A percentile compares a stretch with the other conserved stretches of the same genome.
Evolutionary conservation across 2,329 filamentous ascomycete species (phyloP).

Genomic region (Verticillium klebahnii): DNA sequence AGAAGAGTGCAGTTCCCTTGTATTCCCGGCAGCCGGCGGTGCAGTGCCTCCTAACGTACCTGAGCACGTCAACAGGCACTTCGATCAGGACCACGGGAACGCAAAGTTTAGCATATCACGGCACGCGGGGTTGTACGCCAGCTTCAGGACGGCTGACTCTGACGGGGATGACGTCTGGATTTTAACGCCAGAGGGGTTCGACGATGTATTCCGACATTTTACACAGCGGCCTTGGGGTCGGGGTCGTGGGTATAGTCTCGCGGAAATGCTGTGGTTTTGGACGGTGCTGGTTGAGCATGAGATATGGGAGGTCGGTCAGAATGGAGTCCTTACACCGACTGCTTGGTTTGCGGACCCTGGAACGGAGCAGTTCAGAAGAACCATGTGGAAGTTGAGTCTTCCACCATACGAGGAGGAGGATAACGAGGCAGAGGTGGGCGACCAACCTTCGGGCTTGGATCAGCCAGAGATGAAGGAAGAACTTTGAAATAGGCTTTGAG

Average conservation of each 20-base stretch:
- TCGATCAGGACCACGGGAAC: background rate
- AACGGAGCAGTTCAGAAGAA: background rate
- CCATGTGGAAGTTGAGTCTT: background rate
- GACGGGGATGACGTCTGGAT: background rate
- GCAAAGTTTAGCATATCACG: background rate
- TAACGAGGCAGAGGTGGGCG: background rate
- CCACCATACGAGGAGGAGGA: background rate
- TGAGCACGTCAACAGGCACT: background rate
- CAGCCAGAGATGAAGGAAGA: background rate
- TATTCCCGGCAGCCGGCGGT: background rate
- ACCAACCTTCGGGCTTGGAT: background rate
- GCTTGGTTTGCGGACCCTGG: background rate
- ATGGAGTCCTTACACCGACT: background rate
- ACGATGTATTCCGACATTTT: background rate
- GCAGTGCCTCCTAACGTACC: background rate
- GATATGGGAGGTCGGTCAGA: background rate
- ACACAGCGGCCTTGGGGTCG: background rate
- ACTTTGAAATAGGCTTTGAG: background rate
- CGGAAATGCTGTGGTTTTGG: background rate
- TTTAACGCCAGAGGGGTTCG: background rate
- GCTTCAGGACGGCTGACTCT: too few species aligned
- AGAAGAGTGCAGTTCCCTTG: background rate
- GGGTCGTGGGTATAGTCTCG: background rate
- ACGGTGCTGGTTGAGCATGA: background rate
- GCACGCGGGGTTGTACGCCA: background rate